Evolutionary conservation across 1,139 yeast genomes (phyloP).

Genomic region (Hemisphaericaspora xylanilytica): DNA sequence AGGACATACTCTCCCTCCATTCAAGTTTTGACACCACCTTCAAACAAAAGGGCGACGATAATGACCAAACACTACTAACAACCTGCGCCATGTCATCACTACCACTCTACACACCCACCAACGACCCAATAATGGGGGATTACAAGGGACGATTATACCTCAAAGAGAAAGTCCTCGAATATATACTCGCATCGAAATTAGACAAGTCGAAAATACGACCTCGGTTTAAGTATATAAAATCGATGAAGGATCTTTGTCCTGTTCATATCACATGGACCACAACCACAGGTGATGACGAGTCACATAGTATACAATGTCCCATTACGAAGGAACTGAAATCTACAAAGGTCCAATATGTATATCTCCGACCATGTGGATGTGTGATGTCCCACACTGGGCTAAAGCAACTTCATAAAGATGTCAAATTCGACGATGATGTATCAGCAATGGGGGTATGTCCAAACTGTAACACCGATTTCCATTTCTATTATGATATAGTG

Average conservation of each 20-base stretch:
- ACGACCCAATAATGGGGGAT: slow-evolving; percentile 61
- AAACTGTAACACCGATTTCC: slow-evolving; percentile 26
- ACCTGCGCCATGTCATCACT: slow-evolving; percentile 31
- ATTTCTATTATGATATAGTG: slow-evolving; percentile 31
- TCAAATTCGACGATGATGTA: background rate
- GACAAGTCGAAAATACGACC: slow-evolving; percentile 8
- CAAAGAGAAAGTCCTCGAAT: slow-evolving; percentile 64
- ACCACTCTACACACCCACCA: slow-evolving; percentile 19
- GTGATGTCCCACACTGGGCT: slow-evolving; percentile 28
- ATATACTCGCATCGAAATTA: slow-evolving; percentile 38
- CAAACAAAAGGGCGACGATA: slow-evolving; percentile 32
- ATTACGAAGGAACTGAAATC: slow-evolving; percentile 27
- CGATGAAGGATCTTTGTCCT: slow-evolving; percentile 30
- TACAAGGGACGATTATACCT: slow-evolving; percentile 66
- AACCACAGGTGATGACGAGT: slow-evolving; percentile 17
- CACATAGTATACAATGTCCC: slow-evolving; percentile 49
- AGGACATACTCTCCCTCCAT: slow-evolving; percentile 37
- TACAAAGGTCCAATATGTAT: slow-evolving; percentile 28
- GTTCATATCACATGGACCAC: slow-evolving; percentile 27
- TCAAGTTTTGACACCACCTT: slow-evolving; percentile 8
- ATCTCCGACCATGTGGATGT: slow-evolving; percentile 43
- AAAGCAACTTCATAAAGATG: slow-evolving; percentile 15
- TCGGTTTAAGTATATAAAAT: slow-evolving; percentile 39
- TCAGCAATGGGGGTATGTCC: slow-evolving; percentile 27
- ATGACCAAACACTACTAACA: slow-evolving; percentile 12